These are phyloP conservation scores for Conticribra guillardii DNA, from an alignment of 108 stramenopile species.

Conservation along the genomic window DNA sequence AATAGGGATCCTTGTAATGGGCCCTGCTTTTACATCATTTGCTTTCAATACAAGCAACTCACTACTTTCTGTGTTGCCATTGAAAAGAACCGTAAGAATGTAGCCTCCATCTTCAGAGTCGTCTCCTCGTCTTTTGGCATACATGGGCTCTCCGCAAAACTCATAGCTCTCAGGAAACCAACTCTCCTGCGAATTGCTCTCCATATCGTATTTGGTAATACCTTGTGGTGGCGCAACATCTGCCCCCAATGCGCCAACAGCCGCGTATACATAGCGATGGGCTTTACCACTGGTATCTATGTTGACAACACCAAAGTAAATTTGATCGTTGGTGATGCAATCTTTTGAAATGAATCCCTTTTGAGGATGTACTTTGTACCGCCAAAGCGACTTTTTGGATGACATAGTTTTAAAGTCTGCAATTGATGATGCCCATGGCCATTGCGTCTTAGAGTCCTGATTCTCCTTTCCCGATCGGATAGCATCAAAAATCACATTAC, in stretches of 20 bases:
- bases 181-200: constrained; percentile 51
- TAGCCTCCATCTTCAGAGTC: constrained; percentile 72
- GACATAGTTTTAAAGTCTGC: constrained; percentile 56
- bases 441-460: constrained; percentile 32
- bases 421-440: constrained; percentile 74
- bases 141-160: constrained; percentile 91
- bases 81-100: constrained; percentile 68
- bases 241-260: constrained; percentile 61
- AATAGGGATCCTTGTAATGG: constrained; percentile 70
- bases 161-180: constrained; percentile 79
- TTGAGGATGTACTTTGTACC: constrained; percentile 63
- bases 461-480: constrained; percentile 65
- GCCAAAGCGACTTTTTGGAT: constrained; percentile 69
- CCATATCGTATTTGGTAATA: constrained; percentile 68
- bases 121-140: constrained; percentile 53
- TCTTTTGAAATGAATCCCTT: constrained; percentile 61
- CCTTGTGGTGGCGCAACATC: constrained; percentile 83
- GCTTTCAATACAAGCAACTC: constrained; percentile 73
- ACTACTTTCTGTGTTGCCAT: constrained; percentile 64
- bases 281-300: constrained; percentile 58
- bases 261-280: constrained; percentile 73
- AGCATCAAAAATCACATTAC: constrained; percentile 69
- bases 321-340: constrained; percentile 56
- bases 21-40: constrained; percentile 58
- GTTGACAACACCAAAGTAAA: constrained; percentile 81